Base-by-base conservation (phyloP, 306 rosid species). In the Erythrophleum fordii region DNA sequence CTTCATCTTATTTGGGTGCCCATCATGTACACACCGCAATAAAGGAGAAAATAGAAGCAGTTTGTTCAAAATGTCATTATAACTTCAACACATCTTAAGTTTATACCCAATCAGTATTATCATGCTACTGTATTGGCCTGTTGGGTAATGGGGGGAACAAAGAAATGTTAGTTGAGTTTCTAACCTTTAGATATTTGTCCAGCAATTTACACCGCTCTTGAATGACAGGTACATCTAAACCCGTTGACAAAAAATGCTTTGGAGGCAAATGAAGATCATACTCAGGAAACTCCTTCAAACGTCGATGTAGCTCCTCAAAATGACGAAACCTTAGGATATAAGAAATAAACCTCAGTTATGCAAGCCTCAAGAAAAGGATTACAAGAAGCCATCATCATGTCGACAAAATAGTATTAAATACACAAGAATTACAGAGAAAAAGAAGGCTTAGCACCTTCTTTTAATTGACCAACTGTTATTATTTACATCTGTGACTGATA, bases 271-370 rank as follows among this genome's bases (percentile, higher is more conserved):
- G 94, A 85, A 96, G 98, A 72, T 88, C 85, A 86, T 96, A 96
- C 90, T 90, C 95, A 2, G 94, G 86, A 86, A 91, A 96, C 86
- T 89, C 97, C 88, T 96, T 96, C 64, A 96, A 87, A 64, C 95
- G 97, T 69, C 97, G 89, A 85, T 93, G 99, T 73, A 96, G 90
- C 90, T 96, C 99, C 91, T 96, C 99, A 88, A 96, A 96, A 88
- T 96, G 99, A 55, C 99, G 93, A 88, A 96, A 96, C 92, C 99
- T 96, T 60, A 25, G 62, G 74, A 85, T 23, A 69, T 16, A 66
- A 34, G 61, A 49, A 46, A 77, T 11, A 68, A 28, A 41, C 2
- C 60, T 39, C 61, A 76, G 83, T 72, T 17, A 17, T 35, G 69
- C 66, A 68, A 76, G 80, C 74, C 59, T 34, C 51, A 34, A 76